phyloP scores from a whole-genome alignment of 306 rosid species.

The Trichosanthes truncata region DNA sequence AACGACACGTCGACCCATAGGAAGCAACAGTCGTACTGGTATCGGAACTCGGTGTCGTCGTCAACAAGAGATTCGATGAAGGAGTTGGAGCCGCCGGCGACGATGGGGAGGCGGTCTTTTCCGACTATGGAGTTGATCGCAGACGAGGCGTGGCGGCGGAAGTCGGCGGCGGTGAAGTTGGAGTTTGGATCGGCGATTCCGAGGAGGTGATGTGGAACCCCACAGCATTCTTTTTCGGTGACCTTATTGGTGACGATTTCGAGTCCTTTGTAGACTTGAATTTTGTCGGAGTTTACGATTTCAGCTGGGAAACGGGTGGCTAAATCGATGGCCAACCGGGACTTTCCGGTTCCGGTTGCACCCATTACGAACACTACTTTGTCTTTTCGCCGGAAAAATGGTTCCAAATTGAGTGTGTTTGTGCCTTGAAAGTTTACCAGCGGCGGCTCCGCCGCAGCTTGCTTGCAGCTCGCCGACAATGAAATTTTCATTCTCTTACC shows the following conservation, averaged over 20 bases:
- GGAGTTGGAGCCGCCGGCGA: slow-evolving; percentile 43
- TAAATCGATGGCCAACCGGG: slow-evolving; percentile 54
- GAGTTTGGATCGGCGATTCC: slow-evolving; percentile 26
- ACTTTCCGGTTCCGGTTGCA: slow-evolving; percentile 74
- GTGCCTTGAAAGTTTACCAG: slow-evolving; percentile 26
- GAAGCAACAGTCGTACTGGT: slow-evolving; percentile 23
- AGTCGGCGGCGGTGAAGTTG: slow-evolving; percentile 26
- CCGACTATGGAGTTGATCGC: slow-evolving; percentile 21
- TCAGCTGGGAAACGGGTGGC: slow-evolving; percentile 44
- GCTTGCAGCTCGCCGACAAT: slow-evolving; percentile 30
- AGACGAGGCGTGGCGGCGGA: slow-evolving; percentile 18
- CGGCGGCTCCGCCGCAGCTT: slow-evolving; percentile 22
- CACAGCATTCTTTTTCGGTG: slow-evolving; percentile 38
- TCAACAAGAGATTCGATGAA: slow-evolving; percentile 24
- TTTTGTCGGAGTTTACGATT: slow-evolving; percentile 69
- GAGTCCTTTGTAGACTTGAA: slow-evolving; percentile 61
- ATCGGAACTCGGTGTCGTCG: slow-evolving; percentile 14
- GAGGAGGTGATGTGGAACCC: slow-evolving; percentile 66
- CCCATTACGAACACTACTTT: slow-evolving; percentile 65
- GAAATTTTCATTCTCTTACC: slow-evolving; percentile 2
- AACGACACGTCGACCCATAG: slow-evolving; percentile 30
- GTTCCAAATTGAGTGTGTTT: slow-evolving; percentile 15
- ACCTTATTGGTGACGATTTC: slow-evolving; percentile 63
- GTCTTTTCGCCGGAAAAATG: slow-evolving; percentile 34
- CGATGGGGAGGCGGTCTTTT: slow-evolving; percentile 20